Evolutionary conservation across 2,329 filamentous ascomycete species (phyloP).

Genomic region (Trichoderma simmonsii): DNA sequence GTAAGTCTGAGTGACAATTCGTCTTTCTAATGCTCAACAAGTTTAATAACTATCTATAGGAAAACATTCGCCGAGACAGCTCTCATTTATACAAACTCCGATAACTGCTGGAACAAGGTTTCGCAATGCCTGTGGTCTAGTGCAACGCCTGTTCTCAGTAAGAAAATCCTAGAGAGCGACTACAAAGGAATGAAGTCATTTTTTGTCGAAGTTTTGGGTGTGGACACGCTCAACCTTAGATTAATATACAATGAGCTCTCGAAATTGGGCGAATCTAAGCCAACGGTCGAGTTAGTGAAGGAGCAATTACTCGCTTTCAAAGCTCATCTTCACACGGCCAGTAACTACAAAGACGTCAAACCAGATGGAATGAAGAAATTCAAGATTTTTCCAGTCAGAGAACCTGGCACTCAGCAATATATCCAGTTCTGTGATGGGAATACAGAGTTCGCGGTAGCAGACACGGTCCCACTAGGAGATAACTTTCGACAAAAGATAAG

Average conservation of each 20-base stretch:
- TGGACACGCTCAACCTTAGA: not conserved
- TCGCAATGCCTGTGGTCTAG: not conserved
- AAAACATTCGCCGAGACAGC: fast-evolving
- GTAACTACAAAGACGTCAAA: not conserved
- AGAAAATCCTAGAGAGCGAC: not conserved
- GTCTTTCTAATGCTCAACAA: too few relatives aligned
- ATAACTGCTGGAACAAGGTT: not conserved
- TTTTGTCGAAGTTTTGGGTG: not conserved
- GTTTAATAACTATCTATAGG: too few relatives aligned
- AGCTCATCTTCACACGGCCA: not conserved
- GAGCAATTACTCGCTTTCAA: not conserved
- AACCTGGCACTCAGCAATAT: not conserved
- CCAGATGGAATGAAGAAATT: not conserved
- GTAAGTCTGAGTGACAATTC: too few relatives aligned
- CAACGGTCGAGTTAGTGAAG: not conserved
- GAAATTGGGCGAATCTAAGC: not conserved
- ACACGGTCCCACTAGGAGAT: not conserved
- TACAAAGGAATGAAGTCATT: not conserved
- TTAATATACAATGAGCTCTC: not conserved
- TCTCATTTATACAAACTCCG: not conserved
- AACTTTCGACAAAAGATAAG: not conserved
- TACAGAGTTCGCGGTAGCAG: not conserved
- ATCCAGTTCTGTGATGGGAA: not conserved
- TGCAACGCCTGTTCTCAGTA: not conserved
- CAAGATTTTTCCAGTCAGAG: not conserved